Base-by-base conservation (phyloP, 225 moss, liverwort and hornwort species). In the Sphagnum tenellum region DNA sequence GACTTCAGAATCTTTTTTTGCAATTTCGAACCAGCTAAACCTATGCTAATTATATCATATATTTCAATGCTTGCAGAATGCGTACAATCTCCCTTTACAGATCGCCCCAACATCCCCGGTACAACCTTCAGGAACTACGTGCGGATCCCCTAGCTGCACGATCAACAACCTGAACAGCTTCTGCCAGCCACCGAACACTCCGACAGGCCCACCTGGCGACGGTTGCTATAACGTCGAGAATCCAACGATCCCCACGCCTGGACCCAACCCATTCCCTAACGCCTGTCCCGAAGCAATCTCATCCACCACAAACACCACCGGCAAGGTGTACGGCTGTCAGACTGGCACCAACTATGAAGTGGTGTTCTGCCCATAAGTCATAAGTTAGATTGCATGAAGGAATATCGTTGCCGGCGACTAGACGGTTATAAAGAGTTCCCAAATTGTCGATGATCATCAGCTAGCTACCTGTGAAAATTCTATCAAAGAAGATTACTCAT, bases 221-320 rank as follows among this genome's bases (percentile, higher is more conserved):
- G 75, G 69, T 44, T 84, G 81, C 72, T 50, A 53, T 11, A 84
- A 84, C 68, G 67, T 56, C 10, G 68, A 81, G 50, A 44, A 4
- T 47, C 56, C 9, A 7, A 1, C 11, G 46, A 47, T 5, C 64
- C 67, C 75, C 9, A 70, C 75, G 0, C 0, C 47, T 9, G 44
- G 55, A 7, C 81, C 76, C 46, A 6, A 3, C 2, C 10, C 50
- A 14, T 83, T 79, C 67, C 74, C 79, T 54, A 66, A 3, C 0
- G 72, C 74, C 44, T 81, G 87, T 66, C 76, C 70, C 1, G 47
- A 59, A 53, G 73, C 84, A 12, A 75, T 67, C 64, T 76, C 81
- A 47, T 81, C 75, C 67, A 64, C 71, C 50, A 50, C 9, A 9
- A 74, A 79, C 66, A 66, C 63, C 46, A 0, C 48, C 5, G 63